These are phyloP conservation scores for Penicillium hordei DNA, from an alignment of 2,329 filamentous ascomycete species.

Conservation along the genomic window DNA sequence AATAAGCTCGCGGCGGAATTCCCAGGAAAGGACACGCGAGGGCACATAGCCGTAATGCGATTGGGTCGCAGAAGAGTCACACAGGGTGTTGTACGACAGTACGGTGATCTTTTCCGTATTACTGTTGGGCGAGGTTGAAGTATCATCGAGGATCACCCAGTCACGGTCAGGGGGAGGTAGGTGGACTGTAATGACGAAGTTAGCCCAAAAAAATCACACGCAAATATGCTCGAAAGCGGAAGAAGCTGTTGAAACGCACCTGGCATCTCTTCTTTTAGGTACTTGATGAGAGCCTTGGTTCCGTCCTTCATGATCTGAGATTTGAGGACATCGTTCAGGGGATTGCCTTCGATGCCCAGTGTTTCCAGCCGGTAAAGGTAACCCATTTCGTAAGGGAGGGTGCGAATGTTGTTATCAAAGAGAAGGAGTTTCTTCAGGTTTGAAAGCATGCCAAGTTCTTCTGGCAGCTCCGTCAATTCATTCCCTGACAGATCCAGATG, in stretches of 20 bases:
- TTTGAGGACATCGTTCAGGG: conserved; percentile 72
- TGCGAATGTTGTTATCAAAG: conserved; percentile 85
- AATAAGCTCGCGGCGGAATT: conserved; percentile 79
- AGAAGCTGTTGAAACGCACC: conserved; percentile 56
- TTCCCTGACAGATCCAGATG: conserved; percentile 89
- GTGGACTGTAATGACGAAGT: conserved; percentile 58
- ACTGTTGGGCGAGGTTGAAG: conserved; percentile 50
- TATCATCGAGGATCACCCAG: conserved; percentile 70
- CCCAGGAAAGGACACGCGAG: conserved; percentile 77
- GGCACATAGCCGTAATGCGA: conserved; percentile 89
- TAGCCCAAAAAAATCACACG: conserved; percentile 11
- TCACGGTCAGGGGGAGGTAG: conserved; percentile 73
- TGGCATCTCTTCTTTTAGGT: conserved; percentile 79
- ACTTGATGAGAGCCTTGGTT: conserved; percentile 78
- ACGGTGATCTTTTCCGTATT: conserved; percentile 71
- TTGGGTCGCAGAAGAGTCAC: conserved; percentile 85
- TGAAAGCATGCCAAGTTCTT: conserved; percentile 95
- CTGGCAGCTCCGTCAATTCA: conserved; percentile 74
- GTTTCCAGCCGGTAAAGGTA: conserved; percentile 85
- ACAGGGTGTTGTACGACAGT: conserved; percentile 93
- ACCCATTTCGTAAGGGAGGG: conserved; percentile 81
- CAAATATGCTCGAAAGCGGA: neutral
- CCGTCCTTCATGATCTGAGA: conserved; percentile 82
- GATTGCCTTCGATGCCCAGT: conserved; percentile 90
- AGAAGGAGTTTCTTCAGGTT: conserved; percentile 81